phyloP scores from a whole-genome alignment of 345 rosid species.

The Brassica carinata region DNA sequence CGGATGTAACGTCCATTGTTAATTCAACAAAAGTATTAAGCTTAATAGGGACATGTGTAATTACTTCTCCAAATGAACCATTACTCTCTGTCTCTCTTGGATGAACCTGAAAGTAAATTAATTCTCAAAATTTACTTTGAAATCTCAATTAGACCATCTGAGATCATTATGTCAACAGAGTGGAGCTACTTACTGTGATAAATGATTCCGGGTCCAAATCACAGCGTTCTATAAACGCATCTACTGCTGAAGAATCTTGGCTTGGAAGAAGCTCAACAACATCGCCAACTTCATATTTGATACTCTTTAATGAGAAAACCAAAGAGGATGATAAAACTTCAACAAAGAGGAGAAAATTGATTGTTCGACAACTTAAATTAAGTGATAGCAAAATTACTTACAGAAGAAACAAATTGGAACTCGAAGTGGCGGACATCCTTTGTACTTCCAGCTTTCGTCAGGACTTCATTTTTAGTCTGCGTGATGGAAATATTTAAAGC shows the following conservation, averaged over 20 bases:
- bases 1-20: slow-evolving; percentile 94
- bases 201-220: slow-evolving; percentile 78
- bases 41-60: slow-evolving; percentile 54
- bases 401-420: slow-evolving; percentile 73
- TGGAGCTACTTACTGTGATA: slow-evolving; percentile 57
- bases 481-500: slow-evolving; percentile 18
- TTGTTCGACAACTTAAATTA: slow-evolving; percentile 8
- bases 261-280: slow-evolving; percentile 86
- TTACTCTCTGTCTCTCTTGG: slow-evolving; percentile 48
- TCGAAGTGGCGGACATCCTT: slow-evolving; percentile 93
- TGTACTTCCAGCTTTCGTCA: slow-evolving; percentile 60
- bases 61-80: slow-evolving; percentile 21
- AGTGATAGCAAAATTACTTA: slow-evolving; percentile 45
- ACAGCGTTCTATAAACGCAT: slow-evolving; percentile 72
- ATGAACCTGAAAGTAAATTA: slow-evolving; percentile 54
- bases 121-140: neutral
- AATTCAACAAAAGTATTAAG: slow-evolving; percentile 70
- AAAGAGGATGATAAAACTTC: slow-evolving; percentile 9
- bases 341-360: neutral
- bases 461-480: slow-evolving; percentile 59
- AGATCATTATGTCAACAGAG: neutral
- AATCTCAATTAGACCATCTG: neutral
- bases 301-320: slow-evolving; percentile 45
- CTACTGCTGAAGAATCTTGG: slow-evolving; percentile 62
- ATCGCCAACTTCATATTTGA: slow-evolving; percentile 74